A percentile compares a stretch with the other conserved stretches of the same genome.
Evolutionary conservation across 768 basidiomycete genomes (phyloP).

Genomic region (Hortiboletus campestris): DNA sequence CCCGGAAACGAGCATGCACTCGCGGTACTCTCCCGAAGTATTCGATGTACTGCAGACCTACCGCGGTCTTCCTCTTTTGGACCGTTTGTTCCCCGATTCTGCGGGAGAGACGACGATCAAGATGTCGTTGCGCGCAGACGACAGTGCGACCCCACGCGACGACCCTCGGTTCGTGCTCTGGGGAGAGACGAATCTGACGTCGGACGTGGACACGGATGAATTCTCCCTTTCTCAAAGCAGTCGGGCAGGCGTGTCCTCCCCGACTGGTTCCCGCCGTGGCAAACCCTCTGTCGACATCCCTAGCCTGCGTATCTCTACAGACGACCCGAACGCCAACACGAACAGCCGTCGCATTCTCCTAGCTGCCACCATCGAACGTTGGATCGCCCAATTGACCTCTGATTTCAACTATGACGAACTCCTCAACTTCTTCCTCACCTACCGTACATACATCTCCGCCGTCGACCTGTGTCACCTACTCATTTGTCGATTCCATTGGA

Average conservation of each 20-base stretch:
- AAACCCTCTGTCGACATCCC: conserved; percentile 29
- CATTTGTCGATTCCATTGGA: conserved; percentile 89
- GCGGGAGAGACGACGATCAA: conserved; percentile 68
- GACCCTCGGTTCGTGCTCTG: conserved; percentile 92
- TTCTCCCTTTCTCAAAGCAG: conserved; percentile 40
- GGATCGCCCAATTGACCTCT: conserved; percentile 89
- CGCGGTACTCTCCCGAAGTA: conserved; percentile 69
- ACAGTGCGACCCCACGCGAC: conserved; percentile 71
- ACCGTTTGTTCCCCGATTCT: conserved; percentile 56
- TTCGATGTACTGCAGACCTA: conserved; percentile 83
- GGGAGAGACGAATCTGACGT: conserved; percentile 54
- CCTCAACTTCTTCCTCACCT: conserved; percentile 89
- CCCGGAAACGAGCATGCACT: conserved; percentile 51
- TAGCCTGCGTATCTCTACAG: conserved; percentile 23
- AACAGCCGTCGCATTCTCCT: conserved; percentile 51
- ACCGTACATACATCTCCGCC: conserved; percentile 78
- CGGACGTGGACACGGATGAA: conserved; percentile 36
- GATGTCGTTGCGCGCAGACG: conserved; percentile 63
- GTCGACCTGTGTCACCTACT: conserved; percentile 80
- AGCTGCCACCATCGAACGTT: conserved; percentile 89
- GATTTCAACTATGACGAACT: conserved; percentile 85
- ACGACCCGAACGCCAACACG: conserved; percentile 30
- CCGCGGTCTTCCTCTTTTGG: conserved; percentile 70
- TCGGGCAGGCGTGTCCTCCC: conserved; percentile 39
- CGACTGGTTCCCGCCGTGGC: conserved; percentile 37